Conservation (phyloP, 2,329 filamentous ascomycete species). For the Epichloe festucae region DNA sequence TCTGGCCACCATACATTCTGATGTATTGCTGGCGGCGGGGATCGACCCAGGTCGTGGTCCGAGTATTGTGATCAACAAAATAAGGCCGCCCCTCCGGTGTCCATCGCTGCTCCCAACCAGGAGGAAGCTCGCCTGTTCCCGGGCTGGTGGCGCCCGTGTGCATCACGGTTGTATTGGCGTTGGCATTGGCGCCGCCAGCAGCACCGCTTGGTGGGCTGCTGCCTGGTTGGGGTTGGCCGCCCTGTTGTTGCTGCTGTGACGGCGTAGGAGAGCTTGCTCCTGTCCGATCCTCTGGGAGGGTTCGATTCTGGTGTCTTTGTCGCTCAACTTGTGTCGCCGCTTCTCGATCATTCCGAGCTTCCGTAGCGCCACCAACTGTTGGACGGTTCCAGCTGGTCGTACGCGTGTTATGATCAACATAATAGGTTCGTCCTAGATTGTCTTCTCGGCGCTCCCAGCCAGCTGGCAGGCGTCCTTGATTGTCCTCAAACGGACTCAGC, state of each 20-base stretch:
- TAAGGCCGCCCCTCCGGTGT: conserved; percentile 92
- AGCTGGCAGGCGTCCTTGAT: conserved; percentile 79
- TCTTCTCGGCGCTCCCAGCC: conserved; percentile 97
- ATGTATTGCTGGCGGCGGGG: conserved; percentile 96
- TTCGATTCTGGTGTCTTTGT: conserved; percentile 86
- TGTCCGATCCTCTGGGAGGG: conserved; percentile 87
- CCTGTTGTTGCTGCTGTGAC: conserved; percentile 36
- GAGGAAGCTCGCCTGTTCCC: conserved; percentile 85
- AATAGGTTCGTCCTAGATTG: conserved; percentile 89
- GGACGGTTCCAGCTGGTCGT: conserved; percentile 95
- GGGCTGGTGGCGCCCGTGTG: conserved; percentile 86
- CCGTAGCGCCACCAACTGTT: conserved; percentile 61
- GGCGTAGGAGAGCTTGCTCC: conserved; percentile 83
- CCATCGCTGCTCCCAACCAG: conserved; percentile 91
- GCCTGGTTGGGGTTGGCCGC: conserved; percentile 28
- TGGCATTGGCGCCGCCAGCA: conserved; percentile 21
- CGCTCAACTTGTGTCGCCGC: conserved; percentile 88
- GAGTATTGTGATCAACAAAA: conserved; percentile 96
- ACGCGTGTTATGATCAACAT: conserved; percentile 94
- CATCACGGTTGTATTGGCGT: conserved; percentile 64
- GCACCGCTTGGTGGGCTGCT: conserved; percentile 10
- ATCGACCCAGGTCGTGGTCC: conserved; percentile 97
- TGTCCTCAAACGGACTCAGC: conserved; percentile 90
- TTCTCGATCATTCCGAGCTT: conserved; percentile 62
- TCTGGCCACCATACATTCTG: conserved; percentile 86